Evolutionary conservation across 768 basidiomycete genomes (phyloP), one percentile per base, ranked within the genome.

Genomic region (Suillus plorans): DNA sequence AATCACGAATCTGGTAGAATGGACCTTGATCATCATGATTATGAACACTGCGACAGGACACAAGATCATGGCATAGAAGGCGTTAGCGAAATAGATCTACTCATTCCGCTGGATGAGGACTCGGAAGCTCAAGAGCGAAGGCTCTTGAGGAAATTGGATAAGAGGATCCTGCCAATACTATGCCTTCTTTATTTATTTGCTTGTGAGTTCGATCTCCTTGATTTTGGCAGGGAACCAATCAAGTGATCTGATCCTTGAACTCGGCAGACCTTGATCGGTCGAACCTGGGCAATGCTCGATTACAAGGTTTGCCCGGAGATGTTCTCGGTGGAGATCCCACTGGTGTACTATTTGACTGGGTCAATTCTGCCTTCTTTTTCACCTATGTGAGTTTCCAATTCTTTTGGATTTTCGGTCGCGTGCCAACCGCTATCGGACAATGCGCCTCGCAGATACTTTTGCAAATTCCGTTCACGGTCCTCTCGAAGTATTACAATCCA

Each of bases 181-280:
- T 91, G 89, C 69, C 69, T 90, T n/a, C 81, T 92, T 49, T 92
- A 92, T 68, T 80, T 92, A 34, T 91, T 89, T 73, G 89, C 90
- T 37, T 92, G 90, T 89, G 64, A 74, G 88, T 83, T 55, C 49
- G 18, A n/a, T 16, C 45, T 22, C 5, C 59, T 58, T 16, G 25
- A 20, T n/a, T 31, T 53, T 7, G 10, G 31, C 31, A 20, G 42
- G 18, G 10, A 12, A 22, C 5, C 22, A 42, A 18, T n/a, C 22
- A 13, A 61, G 14, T 36, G 28, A 39, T 57, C 52, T 63, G 53
- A 63, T 60, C 18, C 10, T 41, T 20, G 49, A 18, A 22, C 62
- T 42, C 58, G 36, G 52, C 44, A 78, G 75, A 87, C 72, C 80
- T 94, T 59, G 92, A 94, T 73, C 85, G 92, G 62, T 87, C 89